Conservation (phyloP, 352 stramenopile species). For the Pythium diclinum region DNA sequence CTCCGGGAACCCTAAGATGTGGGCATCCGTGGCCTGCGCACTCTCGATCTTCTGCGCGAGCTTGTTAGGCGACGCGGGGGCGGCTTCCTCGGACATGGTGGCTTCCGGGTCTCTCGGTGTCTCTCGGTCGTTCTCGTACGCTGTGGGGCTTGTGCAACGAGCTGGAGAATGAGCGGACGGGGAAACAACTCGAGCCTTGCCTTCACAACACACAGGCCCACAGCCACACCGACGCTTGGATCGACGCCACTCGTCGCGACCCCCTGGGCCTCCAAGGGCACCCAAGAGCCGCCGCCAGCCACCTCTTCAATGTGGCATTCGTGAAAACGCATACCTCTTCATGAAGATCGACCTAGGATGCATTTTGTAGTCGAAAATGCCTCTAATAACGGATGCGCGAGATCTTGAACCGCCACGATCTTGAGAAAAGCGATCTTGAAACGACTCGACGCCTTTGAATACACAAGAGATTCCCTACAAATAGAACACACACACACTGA, state of each 20-base stretch:
- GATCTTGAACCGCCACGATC: background rate
- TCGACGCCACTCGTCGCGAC: conserved; percentile 5
- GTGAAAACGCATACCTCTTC: conserved; percentile 5
- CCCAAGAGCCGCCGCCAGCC: conserved; percentile 6
- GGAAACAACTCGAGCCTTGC: background rate
- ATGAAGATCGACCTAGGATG: background rate
- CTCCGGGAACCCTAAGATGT: conserved; percentile 63
- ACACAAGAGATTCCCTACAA: background rate
- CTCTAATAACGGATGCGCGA: background rate
- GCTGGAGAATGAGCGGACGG: conserved; percentile 25
- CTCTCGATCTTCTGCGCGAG: conserved; percentile 78
- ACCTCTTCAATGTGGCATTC: conserved; percentile 10
- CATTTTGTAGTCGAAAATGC: background rate
- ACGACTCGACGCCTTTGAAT: background rate
- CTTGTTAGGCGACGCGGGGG: conserved; percentile 66
- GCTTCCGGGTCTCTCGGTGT: background rate
- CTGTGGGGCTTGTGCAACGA: conserved; percentile 4
- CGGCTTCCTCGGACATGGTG: conserved; percentile 26
- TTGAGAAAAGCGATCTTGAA: background rate
- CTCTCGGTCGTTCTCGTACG: background rate
- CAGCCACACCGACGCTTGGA: background rate
- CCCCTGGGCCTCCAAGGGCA: background rate
- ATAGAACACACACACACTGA: background rate
- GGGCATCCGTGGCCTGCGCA: conserved; percentile 65
- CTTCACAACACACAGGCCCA: background rate